Conservation (phyloP, 345 rosid genomes). For the Euphorbia tirucalli region DNA sequence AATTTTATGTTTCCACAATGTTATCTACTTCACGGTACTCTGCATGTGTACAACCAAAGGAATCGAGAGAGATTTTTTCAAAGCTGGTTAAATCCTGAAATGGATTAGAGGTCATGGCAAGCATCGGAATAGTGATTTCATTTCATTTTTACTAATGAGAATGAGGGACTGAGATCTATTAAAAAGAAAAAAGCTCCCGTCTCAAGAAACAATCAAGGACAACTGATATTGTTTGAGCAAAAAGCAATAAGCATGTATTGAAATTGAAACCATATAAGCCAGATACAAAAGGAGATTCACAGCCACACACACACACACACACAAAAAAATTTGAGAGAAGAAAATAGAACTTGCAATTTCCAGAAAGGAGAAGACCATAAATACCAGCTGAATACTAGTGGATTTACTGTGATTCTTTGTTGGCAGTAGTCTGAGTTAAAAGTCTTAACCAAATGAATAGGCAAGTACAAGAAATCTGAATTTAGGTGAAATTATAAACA, state of each 20-base stretch:
- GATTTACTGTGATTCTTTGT: not conserved
- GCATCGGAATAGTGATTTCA: not conserved
- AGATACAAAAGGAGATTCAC: too few species aligned
- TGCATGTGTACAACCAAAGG: too few species aligned
- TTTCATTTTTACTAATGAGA: too few species aligned
- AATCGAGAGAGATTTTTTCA: not conserved
- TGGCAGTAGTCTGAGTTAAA: not conserved
- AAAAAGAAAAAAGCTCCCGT: not conserved
- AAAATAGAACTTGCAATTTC: not conserved
- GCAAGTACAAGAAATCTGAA: not conserved
- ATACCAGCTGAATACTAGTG: not conserved
- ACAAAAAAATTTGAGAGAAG: not conserved
- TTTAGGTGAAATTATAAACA: not conserved
- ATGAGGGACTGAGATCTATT: too few species aligned
- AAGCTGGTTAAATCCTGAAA: not conserved
- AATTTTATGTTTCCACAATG: too few species aligned
- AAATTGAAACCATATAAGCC: not conserved
- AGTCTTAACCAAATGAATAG: not conserved
- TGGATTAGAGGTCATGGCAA: not conserved
- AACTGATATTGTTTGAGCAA: not conserved
- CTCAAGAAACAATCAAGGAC: not conserved
- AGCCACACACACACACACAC: not conserved
- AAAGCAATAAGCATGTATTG: not conserved
- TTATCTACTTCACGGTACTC: too few species aligned
- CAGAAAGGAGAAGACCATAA: not conserved